Evolutionary conservation across 306 rosid species (phyloP).

Genomic region (Prunus campanulata): DNA sequence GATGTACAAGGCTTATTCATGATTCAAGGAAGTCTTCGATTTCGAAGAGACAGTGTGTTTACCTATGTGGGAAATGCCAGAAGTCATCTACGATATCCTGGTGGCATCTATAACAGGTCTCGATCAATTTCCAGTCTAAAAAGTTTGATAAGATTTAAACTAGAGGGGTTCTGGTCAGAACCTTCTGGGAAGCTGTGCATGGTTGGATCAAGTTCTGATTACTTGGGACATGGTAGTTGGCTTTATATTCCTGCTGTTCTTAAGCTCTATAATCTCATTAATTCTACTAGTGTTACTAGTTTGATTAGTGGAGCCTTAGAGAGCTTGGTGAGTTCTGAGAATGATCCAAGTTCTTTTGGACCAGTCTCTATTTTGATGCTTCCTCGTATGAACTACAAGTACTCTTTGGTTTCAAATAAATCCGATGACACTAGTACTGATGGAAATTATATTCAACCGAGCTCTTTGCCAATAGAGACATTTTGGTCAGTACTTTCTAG

Average conservation of each 20-base stretch:
- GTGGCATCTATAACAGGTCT: not conserved
- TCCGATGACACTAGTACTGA: not conserved
- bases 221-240: slow-evolving; percentile 25
- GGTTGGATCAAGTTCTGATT: slow-evolving; percentile 29
- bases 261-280: slow-evolving; percentile 36
- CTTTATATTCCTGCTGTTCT: slow-evolving; percentile 26
- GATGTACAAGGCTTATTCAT: slow-evolving; percentile 25
- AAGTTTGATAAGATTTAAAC: slow-evolving; percentile 2
- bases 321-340: slow-evolving; percentile 33
- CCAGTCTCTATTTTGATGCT: slow-evolving; percentile 43
- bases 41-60: not conserved
- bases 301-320: slow-evolving; percentile 49
- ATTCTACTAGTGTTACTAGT: slow-evolving; percentile 29
- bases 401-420: slow-evolving; percentile 27
- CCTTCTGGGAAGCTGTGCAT: slow-evolving; percentile 28
- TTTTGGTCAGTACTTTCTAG: slow-evolving; percentile 29
- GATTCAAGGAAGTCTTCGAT: slow-evolving; percentile 22
- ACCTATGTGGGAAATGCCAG: slow-evolving; percentile 15
- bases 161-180: slow-evolving; percentile 58
- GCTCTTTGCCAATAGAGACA: not conserved
- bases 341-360: slow-evolving; percentile 23
- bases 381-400: slow-evolving; percentile 36
- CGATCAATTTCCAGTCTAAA: not conserved
- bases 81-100: not conserved
- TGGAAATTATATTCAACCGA: slow-evolving; percentile 7